Evolutionary conservation across 73 alveolate genomes (phyloP).

Genomic region (Effrenium voratum): DNA sequence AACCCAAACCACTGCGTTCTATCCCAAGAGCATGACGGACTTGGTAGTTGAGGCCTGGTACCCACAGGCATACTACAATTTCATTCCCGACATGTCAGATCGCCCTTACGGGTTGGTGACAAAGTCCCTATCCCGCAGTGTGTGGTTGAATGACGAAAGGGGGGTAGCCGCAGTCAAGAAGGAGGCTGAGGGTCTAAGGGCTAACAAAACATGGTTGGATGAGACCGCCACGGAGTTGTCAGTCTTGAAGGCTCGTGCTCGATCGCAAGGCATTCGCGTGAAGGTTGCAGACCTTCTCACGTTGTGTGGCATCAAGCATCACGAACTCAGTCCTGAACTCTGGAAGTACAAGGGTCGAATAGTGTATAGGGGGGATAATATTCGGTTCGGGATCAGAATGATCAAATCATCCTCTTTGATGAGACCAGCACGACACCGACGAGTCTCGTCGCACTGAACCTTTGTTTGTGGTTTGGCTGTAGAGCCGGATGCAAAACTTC

Average conservation of each 20-base stretch:
- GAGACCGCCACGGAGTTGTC: neutral
- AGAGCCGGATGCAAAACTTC: neutral
- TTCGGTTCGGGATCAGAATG: slow-evolving; percentile 5
- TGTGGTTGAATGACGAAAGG: neutral
- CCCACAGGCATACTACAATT: neutral
- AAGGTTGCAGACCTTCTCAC: slow-evolving; percentile 11
- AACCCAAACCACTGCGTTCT: neutral
- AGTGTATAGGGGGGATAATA: slow-evolving; percentile 17
- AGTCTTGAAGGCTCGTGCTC: neutral
- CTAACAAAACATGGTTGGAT: slow-evolving; percentile 28
- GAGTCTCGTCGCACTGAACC: neutral
- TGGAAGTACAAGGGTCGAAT: slow-evolving; percentile 9
- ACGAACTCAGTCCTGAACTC: neutral
- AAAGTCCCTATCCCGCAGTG: neutral
- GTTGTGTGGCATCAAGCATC: slow-evolving; percentile 41
- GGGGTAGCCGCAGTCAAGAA: neutral
- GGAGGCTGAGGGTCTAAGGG: slow-evolving; percentile 36
- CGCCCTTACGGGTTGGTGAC: slow-evolving; percentile 10
- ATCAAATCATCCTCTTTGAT: neutral
- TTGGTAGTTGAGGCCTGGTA: neutral
- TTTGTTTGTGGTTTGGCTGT: slow-evolving; percentile 19
- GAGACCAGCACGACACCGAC: slow-evolving; percentile 28
- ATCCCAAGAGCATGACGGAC: neutral
- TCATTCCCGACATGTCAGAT: no score
- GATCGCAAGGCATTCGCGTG: neutral